phyloP scores from a whole-genome alignment of 805 yeast species.

The Helenozyma baotianmanensis region DNA sequence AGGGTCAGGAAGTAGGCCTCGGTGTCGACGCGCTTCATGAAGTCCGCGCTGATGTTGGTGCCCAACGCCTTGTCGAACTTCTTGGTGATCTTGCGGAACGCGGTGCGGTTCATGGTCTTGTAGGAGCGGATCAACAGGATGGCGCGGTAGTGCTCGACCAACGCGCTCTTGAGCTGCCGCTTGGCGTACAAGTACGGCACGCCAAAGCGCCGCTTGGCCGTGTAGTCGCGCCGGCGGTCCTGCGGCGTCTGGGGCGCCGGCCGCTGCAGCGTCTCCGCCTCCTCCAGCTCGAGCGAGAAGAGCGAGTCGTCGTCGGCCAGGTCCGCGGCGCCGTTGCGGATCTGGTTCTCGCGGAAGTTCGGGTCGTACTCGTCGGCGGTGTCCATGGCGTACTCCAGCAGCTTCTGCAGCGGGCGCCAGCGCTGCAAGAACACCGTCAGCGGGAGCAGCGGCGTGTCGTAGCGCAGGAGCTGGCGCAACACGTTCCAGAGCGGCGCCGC shows the following conservation, averaged over 20 bases:
- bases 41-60: constrained; percentile 39
- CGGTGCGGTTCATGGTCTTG: constrained; percentile 76
- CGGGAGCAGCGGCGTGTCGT: constrained; percentile 41
- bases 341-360: constrained; percentile 34
- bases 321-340: constrained; percentile 30
- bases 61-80: constrained; percentile 78
- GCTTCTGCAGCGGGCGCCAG: no score
- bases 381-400: constrained; percentile 6
- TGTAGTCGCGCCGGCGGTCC: constrained; percentile 47
- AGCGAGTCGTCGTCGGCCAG: constrained; percentile 9
- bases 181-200: constrained; percentile 64
- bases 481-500: constrained; percentile 1
- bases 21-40: constrained; percentile 53
- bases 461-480: constrained; percentile 21
- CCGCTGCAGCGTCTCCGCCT: constrained; percentile 15
- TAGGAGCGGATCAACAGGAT: constrained; percentile 68
- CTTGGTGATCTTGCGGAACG: constrained; percentile 81
- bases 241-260: no score
- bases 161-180: constrained; percentile 62
- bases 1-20: constrained; percentile 55
- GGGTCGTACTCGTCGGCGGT: constrained; percentile 17
- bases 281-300: neutral
- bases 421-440: constrained; percentile 25
- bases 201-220: constrained; percentile 26
- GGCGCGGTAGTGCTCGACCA: constrained; percentile 68